Evolutionary conservation across 352 stramenopile genomes (phyloP).

Genomic region (Phytopythium helicoides): DNA sequence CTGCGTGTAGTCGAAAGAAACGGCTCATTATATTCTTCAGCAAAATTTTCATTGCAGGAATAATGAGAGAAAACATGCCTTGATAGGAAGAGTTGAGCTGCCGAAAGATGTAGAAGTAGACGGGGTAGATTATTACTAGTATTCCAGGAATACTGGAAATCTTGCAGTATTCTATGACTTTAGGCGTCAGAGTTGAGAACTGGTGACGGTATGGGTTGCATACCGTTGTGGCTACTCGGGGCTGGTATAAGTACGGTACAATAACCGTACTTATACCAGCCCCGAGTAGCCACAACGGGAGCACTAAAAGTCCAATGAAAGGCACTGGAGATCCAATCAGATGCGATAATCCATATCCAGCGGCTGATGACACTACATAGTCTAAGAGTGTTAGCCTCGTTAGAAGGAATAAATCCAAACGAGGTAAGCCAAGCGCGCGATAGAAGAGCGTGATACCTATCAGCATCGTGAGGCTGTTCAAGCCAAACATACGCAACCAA

Average conservation of each 20-base stretch:
- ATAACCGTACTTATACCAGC: background rate
- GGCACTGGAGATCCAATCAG: slow-evolving; percentile 1
- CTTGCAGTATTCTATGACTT: slow-evolving; percentile 1
- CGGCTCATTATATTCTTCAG: slow-evolving; percentile 17
- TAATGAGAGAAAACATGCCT: slow-evolving; percentile 16
- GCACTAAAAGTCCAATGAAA: background rate
- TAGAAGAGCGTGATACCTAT: background rate
- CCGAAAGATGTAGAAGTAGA: background rate
- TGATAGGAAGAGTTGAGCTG: slow-evolving; percentile 4
- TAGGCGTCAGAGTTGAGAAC: background rate
- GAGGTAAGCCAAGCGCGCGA: slow-evolving; percentile 9
- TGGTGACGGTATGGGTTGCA: background rate
- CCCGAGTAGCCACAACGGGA: background rate
- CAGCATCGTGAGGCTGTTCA: slow-evolving; percentile 8
- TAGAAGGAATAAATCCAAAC: background rate
- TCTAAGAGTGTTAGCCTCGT: background rate
- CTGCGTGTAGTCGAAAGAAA: slow-evolving; percentile 10
- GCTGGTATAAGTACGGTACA: too few species aligned
- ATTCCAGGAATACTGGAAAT: background rate
- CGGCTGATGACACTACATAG: background rate
- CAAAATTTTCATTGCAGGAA: slow-evolving; percentile 27
- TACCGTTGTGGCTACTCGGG: too few species aligned
- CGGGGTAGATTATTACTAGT: slow-evolving; percentile 1
- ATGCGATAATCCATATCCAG: background rate
- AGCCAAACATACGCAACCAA: slow-evolving; percentile 1